Evolutionary conservation across 106 monocot genomes (phyloP).

Genomic region (Iris macrosiphon): DNA sequence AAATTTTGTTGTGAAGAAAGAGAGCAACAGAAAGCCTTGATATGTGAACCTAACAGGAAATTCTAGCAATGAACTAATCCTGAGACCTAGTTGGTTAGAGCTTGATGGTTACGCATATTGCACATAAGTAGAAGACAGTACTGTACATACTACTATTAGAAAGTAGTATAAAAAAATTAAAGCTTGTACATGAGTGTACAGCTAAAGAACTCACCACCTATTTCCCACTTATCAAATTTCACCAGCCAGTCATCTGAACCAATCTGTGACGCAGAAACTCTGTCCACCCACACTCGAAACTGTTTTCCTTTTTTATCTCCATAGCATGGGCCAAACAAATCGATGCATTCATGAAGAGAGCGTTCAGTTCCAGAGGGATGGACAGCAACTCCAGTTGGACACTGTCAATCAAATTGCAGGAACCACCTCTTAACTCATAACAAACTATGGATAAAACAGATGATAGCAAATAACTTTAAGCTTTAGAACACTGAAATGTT

Average conservation of each 20-base stretch:
- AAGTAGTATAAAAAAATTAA: not conserved
- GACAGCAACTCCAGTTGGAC: slow-evolving; percentile 19
- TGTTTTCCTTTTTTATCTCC: slow-evolving; percentile 57
- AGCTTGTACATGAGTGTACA: too few species aligned
- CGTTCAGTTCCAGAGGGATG: slow-evolving; percentile 69
- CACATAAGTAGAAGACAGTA: too few species aligned
- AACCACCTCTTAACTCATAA: not conserved
- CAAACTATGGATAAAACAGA: not conserved
- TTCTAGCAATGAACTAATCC: too few species aligned
- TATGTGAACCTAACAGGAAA: too few species aligned
- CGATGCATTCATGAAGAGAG: slow-evolving; percentile 45
- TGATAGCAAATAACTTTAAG: not conserved
- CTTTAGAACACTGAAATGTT: not conserved
- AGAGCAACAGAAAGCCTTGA: too few species aligned
- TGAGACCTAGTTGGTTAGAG: too few species aligned
- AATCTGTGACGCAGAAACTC: slow-evolving; percentile 41
- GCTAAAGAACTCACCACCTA: slow-evolving; percentile 45
- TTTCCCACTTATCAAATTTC: slow-evolving; percentile 89
- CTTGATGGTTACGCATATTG: too few species aligned
- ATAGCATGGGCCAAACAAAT: slow-evolving; percentile 31
- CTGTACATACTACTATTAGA: not conserved
- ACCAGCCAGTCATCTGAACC: slow-evolving; percentile 60
- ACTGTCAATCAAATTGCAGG: slow-evolving; percentile 2
- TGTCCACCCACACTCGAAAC: slow-evolving; percentile 83
- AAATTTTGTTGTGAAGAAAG: too few species aligned